These are phyloP conservation scores for Aspergillus sparsus DNA, from an alignment of 495 filamentous ascomycete genomes.

Conservation along the genomic window DNA sequence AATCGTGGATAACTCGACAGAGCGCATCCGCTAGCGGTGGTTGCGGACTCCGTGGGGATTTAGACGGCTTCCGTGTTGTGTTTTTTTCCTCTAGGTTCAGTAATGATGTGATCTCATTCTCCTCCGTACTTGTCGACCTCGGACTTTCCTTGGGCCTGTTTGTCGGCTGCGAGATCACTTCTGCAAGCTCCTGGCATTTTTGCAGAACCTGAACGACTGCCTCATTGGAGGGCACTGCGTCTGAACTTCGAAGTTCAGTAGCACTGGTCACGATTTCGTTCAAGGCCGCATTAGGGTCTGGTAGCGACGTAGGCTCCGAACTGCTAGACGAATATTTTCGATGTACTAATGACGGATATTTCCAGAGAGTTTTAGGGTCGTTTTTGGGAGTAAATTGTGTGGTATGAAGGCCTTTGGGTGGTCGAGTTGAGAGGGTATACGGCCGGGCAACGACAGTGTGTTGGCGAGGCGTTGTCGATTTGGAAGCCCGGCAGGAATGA, in stretches of 20 bases:
- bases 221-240: conserved; percentile 42
- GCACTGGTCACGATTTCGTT: conserved; percentile 32
- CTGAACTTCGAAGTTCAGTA: conserved; percentile 31
- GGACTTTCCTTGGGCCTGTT: conserved; percentile 24
- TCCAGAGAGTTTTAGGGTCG: conserved; percentile 6
- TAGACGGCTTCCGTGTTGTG: conserved; percentile 23
- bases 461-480: conserved; percentile 22
- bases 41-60: conserved; percentile 23
- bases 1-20: conserved; percentile 56
- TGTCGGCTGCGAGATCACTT: conserved; percentile 35
- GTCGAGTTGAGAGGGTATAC: conserved; percentile 16
- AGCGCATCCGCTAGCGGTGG: conserved; percentile 44
- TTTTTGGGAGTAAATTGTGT: conserved; percentile 25
- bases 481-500: conserved; percentile 43
- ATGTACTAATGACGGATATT: background rate
- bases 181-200: conserved; percentile 47
- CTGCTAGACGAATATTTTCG: conserved; percentile 21
- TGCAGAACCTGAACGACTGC: conserved; percentile 43
- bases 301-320: conserved; percentile 17
- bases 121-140: conserved; percentile 24
- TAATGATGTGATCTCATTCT: conserved; percentile 51
- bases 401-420: conserved; percentile 16
- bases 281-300: conserved; percentile 24
- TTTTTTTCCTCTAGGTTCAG: conserved; percentile 54
- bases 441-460: conserved; percentile 28